Base-by-base conservation (phyloP, 2,329 filamentous ascomycete species). In the Hirsutella thompsonii region DNA sequence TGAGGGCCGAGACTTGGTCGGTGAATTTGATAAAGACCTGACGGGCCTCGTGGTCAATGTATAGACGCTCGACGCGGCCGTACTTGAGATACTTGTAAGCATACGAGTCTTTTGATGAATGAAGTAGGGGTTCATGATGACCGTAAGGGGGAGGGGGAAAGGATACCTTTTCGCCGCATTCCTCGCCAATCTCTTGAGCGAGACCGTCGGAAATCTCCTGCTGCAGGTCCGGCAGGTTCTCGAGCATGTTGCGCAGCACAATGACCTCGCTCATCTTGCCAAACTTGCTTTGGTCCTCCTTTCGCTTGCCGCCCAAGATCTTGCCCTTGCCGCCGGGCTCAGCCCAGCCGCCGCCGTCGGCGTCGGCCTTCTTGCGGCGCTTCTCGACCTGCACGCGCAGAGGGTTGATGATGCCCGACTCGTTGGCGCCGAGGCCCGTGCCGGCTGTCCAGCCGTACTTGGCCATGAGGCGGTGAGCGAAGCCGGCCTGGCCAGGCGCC, bases 371-470 rank as follows among this genome's bases (percentile, higher is more conserved):
- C 62, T 86, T 88, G 59, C 86, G 85, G 26, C 82, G 74, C 64
- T 92, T 93, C 52, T 92, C 81, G n/a, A 90, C 74, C 52, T 94
- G 78, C 20, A 90, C 83, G 37, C 79, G 78, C 4, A 98, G 67
- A 4, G 89, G 85, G 19, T 88, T 85, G 41, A 86, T 72, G 52
- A 98, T 95, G 45, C 92, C 92, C 20, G 79, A 78, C 26, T 78
- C 79, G 46, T 81, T 75, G 14, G 86, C 88, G 49, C 92, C 92
- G 4, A 98, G 76, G 18, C 92, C 92, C 46, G 81, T 74, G 20
- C 92, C 92, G 54, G 89, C 82, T 29, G 79, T 81, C 85, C 89
- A 96, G 42, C 92, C 92, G 63, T 94, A 92, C 58, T 95, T 96
- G 46, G 78, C 75, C 78, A 98, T 87, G 42, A 96, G 74, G 28